A percentile compares a stretch with the other conserved stretches of the same genome.
phyloP scores from a whole-genome alignment of 2,329 filamentous ascomycete genomes.

The Juglanconis sp. region DNA sequence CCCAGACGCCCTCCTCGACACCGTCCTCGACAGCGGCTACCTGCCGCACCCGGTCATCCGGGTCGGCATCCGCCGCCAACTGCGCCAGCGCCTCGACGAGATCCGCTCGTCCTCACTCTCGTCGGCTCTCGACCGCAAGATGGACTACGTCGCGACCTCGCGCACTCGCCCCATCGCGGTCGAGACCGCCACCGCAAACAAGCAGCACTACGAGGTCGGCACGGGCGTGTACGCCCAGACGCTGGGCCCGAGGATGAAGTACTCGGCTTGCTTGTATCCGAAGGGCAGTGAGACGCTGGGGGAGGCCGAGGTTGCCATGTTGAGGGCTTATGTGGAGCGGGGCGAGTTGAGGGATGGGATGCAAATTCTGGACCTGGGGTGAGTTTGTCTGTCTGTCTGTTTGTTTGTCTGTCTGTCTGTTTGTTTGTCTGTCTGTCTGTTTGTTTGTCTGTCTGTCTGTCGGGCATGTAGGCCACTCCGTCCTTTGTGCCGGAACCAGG shows the following conservation, averaged over 20 bases:
- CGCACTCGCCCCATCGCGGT: conserved; percentile 63
- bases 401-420: no score
- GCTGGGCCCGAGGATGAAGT: conserved; percentile 70
- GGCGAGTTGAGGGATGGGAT: conserved; percentile 58
- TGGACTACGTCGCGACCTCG: conserved; percentile 60
- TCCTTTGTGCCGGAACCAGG: background rate
- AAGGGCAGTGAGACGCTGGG: conserved; percentile 60
- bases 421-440: no score
- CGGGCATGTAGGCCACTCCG: background rate
- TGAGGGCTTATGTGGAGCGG: conserved; percentile 59
- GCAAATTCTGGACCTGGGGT: conserved; percentile 62
- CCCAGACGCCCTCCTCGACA: conserved; percentile 34
- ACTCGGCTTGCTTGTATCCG: conserved; percentile 64
- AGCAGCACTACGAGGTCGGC: conserved; percentile 71
- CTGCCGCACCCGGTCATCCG: conserved; percentile 62
- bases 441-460: background rate
- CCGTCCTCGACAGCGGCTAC: conserved; percentile 62
- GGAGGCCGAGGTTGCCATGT: conserved; percentile 65
- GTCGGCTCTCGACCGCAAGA: conserved; percentile 56
- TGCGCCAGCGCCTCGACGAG: conserved; percentile 54
- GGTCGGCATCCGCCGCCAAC: conserved; percentile 62
- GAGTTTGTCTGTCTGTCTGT: conserved; percentile 19
- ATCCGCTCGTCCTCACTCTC: conserved; percentile 53
- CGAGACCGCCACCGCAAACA: conserved; percentile 62
- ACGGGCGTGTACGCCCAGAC: conserved; percentile 60